A percentile compares a stretch with the other conserved stretches of the same genome.
Evolutionary conservation across 2,329 filamentous ascomycete species (phyloP).

Genomic region (Colletotrichum sublineola): DNA sequence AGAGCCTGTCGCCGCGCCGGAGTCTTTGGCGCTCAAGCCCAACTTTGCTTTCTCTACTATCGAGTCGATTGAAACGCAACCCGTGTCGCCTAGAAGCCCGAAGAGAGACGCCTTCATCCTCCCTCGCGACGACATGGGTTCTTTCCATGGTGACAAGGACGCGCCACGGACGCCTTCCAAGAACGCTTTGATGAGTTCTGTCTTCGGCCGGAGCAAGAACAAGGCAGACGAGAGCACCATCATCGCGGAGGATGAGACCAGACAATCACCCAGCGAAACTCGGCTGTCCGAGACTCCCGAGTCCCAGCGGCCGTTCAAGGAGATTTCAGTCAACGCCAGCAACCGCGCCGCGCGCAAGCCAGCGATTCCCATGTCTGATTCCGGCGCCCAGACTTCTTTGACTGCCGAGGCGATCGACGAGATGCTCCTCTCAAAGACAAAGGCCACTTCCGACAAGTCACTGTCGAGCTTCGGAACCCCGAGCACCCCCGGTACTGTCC

Average conservation of each 20-base stretch:
- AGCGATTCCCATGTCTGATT: constrained; percentile 69
- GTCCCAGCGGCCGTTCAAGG: constrained; percentile 70
- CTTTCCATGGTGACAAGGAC: constrained; percentile 48
- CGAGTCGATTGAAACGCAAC: constrained; percentile 61
- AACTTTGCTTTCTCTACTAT: constrained; percentile 60
- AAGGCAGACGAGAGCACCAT: constrained; percentile 56
- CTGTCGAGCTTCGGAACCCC: constrained; percentile 55
- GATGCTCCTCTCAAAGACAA: constrained; percentile 71
- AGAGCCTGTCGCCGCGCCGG: constrained; percentile 55
- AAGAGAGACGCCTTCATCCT: constrained; percentile 70
- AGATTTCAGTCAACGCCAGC: constrained; percentile 71
- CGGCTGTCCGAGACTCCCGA: constrained; percentile 63
- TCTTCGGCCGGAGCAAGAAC: constrained; percentile 60
- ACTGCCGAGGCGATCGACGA: constrained; percentile 87
- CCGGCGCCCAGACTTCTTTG: constrained; percentile 84
- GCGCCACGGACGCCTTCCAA: constrained; percentile 55
- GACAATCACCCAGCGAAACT: constrained; percentile 62
- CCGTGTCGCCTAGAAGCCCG: constrained; percentile 62
- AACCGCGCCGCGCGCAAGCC: constrained; percentile 56
- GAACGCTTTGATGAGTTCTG: constrained; percentile 57
- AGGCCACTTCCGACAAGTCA: constrained; percentile 52
- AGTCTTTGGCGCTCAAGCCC: constrained; percentile 43
- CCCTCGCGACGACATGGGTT: constrained; percentile 61
- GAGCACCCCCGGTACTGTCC: constrained; percentile 57
- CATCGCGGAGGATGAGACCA: constrained; percentile 76